Evolutionary conservation across 768 basidiomycete genomes (phyloP).

Genomic region (Cystobasidium tubakii): DNA sequence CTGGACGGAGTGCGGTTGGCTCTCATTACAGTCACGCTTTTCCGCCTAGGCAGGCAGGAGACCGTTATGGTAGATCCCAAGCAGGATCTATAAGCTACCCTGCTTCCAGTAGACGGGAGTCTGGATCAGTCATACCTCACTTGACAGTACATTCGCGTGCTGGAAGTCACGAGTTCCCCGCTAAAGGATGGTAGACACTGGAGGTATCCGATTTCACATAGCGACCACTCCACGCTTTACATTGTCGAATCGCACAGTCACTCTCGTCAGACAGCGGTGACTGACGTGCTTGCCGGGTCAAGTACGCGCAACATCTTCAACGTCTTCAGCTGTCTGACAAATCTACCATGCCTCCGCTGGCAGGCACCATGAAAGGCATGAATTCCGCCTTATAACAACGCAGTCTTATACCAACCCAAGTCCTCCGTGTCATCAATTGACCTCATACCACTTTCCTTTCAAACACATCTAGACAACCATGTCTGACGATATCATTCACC

Average conservation of each 20-base stretch:
- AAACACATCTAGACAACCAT: neutral
- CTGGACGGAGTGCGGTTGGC: neutral
- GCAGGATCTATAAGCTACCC: neutral
- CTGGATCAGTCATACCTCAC: neutral
- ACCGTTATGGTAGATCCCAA: neutral
- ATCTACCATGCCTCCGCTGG: too few relatives aligned
- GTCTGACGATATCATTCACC: conserved; percentile 8
- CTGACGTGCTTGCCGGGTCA: too few relatives aligned
- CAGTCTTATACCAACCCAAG: too few relatives aligned
- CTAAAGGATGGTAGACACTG: neutral
- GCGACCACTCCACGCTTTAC: too few relatives aligned
- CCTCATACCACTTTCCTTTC: neutral
- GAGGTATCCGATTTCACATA: neutral
- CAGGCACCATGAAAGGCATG: too few relatives aligned
- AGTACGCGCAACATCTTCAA: too few relatives aligned
- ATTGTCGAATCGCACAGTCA: too few relatives aligned
- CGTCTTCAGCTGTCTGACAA: neutral
- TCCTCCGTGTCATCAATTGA: too few relatives aligned
- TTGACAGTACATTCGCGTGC: neutral
- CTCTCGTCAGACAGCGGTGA: too few relatives aligned
- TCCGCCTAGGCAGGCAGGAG: neutral
- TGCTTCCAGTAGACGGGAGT: neutral
- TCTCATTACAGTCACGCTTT: neutral
- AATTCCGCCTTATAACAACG: too few relatives aligned
- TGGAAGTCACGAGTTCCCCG: neutral